Base-by-base conservation (phyloP, 2,329 filamentous ascomycete genomes). In the Xylaria sp. region DNA sequence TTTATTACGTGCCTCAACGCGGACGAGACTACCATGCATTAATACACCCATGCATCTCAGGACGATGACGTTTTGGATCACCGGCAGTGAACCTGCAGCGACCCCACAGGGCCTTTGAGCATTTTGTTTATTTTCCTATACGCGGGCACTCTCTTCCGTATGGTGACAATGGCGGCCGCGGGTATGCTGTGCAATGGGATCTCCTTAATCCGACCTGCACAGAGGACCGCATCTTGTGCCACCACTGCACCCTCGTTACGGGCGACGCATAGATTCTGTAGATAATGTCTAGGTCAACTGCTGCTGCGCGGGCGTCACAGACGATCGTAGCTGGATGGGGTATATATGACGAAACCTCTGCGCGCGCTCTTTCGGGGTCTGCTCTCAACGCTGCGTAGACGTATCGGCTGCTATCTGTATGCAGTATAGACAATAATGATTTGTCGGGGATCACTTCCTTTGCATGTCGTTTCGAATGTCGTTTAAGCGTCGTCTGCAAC, bases 61-160 rank as follows among this genome's bases (percentile, higher is more conserved):
- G 42, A 17, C 17, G 17, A 17, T 30, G 42, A 50, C 11, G 39
- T 21, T 56, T 55, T 47, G 2, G 39, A 48, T 47, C 32, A n/a
- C 21, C 24, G 39, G 39, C 24, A 56, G 50, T 27, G 36, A 30
- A 30, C 30, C 9, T 55, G 63, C 36, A 30, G 57, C 9, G 48
- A 42, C 48, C 55, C 51, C 27, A 50, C 57, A 56, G 39, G 32
- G 58, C n/a, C n/a, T 30, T 6, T 36, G 24, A 36, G 39, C 39
- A n/a, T 47, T 47, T 19, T 19, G 5, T 47, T n/a, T 47, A 45
- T 54, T n/a, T 32, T 9, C 32, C 34, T 30, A 27, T 55, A 32
- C 17, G 24, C 17, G 12, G n/a, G 36, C 50, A 24, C 58, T 21
- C 42, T 19, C 4, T 19, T 47, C 42, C n/a, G 42, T 5, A 47